Evolutionary conservation across 176 grass and related monocot species (phyloP).

Genomic region (sorghum (Sorghum bicolor)): Sorghum_bicolor_NCBIv3 NC_012871.2:75367001-75367500

Average conservation of each 20-base stretch:
- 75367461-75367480: constrained; percentile 59
- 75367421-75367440: constrained; percentile 65
- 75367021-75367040: no score
- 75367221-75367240: constrained; percentile 47
- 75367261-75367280: constrained; percentile 69
- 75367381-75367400: constrained; percentile 88
- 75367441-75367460: constrained; percentile 71
- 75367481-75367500: constrained; percentile 69
- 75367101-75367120: not conserved
- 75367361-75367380: constrained; percentile 59
- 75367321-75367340: constrained; percentile 77
- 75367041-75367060: not conserved
- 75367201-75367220: constrained; percentile 58
- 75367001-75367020: not conserved
- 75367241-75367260: constrained; percentile 63
- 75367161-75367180: constrained; percentile 65
- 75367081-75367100: not conserved
- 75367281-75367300: constrained; percentile 86
- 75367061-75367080: not conserved
- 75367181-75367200: constrained; percentile 58
- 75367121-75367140: not conserved
- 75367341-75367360: constrained; percentile 80
- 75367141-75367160: constrained; percentile 42
- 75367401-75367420: constrained; percentile 82
- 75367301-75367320: constrained; percentile 73